Evolutionary conservation across 2,329 filamentous ascomycete species (phyloP).

Genomic region (Dactylonectria macrodidyma): DNA sequence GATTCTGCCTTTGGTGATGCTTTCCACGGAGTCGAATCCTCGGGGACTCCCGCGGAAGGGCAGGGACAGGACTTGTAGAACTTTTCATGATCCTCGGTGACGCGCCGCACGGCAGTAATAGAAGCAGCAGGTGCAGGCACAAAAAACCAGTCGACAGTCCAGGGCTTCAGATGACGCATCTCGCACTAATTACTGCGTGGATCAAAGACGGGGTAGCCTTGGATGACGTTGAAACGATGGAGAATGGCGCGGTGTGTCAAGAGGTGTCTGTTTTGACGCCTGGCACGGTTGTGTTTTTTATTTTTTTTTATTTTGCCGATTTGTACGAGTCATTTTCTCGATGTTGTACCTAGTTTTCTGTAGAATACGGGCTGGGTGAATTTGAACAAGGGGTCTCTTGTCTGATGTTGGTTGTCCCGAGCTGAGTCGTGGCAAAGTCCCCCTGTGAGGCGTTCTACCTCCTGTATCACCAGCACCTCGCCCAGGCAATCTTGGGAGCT

Average conservation of each 20-base stretch:
- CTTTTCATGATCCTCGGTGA: conserved; percentile 3
- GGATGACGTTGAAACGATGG: conserved; percentile 41
- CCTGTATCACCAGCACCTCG: not conserved
- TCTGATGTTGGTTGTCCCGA: not conserved
- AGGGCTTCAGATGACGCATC: not conserved
- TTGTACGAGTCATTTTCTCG: conserved; percentile 33
- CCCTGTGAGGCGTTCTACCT: not conserved
- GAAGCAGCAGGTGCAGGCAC: conserved; percentile 8
- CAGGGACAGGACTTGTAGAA: conserved; percentile 53
- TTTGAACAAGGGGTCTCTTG: conserved; percentile 22
- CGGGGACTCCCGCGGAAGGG: conserved; percentile 55
- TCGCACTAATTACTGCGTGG: conserved; percentile 16
- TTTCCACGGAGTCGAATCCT: conserved; percentile 74
- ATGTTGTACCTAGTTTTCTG: conserved; percentile 30
- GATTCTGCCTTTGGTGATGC: conserved; percentile 89
- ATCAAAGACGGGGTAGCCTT: conserved; percentile 22
- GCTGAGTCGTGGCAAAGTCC: not conserved
- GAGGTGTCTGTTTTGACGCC: conserved; percentile 28
- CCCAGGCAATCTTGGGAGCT: not conserved
- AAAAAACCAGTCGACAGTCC: conserved; percentile 12
- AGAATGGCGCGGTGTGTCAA: conserved; percentile 45
- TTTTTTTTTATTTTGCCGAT: conserved; percentile 22
- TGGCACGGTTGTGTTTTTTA: conserved; percentile 29
- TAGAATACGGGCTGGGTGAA: conserved; percentile 27
- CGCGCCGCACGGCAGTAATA: conserved; percentile 19